Base-by-base conservation (phyloP, 768 basidiomycete species). In the Filobasidium wieringae region DNA sequence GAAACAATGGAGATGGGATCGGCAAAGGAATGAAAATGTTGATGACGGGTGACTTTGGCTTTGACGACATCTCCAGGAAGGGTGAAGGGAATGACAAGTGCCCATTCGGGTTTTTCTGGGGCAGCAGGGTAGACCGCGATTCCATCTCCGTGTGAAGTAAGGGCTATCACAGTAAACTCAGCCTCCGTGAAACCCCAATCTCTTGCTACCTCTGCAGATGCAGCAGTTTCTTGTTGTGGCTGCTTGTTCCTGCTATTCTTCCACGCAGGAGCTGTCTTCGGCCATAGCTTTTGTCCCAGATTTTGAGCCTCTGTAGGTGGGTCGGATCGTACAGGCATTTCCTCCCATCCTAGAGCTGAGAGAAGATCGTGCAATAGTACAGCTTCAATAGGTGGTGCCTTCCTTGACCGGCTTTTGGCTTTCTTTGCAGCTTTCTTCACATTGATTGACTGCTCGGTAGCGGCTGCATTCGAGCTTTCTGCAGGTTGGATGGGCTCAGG, bases 1-100 rank as follows among this genome's bases (percentile, higher is more conserved):
- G 51, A 58, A 24, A 58, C 43, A 27, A 91, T 77, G 47, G 80
- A 77, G 5, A 93, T 36, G 0, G 90, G 78, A 64, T 90, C 87
- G 6, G 84, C 89, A 56, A 81, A 78, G 5, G 88, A 88, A 69
- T 87, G 80, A 62, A 87, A 75, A 31, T 82, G 66, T 41, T 73
- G 71, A 63, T 84, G 80, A 45, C 83, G 81, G 69, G 85, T 86
- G 1, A 96, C 78, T 53, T 81, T 79, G 1, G 81, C 85, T 30
- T 81, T 80, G 36, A 93, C 80, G 19, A 75, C 80, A 72, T 99
- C 93, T 8, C 84, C 84, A 0, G 90, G 88, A 8, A 97, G 79
- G 1, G 84, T 80, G 63, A 91, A 87, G 0, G 93, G 93, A 0
- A 86, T 81, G 32, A 88, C 78, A 33, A 96, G 77, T 0, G 84